Conservation (phyloP, 2,329 filamentous ascomycete species). For the Pseudogymnoascus sp. region DNA sequence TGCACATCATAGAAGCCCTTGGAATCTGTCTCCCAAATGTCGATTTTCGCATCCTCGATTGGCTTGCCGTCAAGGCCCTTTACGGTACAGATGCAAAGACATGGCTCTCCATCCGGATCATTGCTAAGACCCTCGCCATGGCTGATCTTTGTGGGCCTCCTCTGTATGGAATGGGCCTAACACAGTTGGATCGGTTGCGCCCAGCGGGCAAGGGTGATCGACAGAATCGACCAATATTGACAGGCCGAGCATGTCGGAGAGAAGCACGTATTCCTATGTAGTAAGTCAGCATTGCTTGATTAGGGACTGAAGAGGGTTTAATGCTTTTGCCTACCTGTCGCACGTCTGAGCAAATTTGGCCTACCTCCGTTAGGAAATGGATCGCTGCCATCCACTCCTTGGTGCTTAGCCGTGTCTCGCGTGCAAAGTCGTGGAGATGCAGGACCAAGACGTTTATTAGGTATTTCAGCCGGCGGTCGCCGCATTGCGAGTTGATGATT, state of each 20-base stretch:
- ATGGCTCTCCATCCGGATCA: conserved; percentile 60
- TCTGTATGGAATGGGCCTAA: conserved; percentile 79
- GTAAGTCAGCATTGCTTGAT: too few species aligned
- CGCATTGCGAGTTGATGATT: conserved; percentile 63
- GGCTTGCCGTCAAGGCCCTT: conserved; percentile 56
- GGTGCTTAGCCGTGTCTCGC: conserved; percentile 68
- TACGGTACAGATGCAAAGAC: conserved; percentile 65
- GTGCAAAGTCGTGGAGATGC: conserved; percentile 74
- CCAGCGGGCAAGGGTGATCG: conserved; percentile 69
- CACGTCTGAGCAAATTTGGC: conserved; percentile 65
- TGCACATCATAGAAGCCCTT: conserved; percentile 77
- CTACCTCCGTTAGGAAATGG: conserved; percentile 62
- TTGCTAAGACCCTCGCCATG: conserved; percentile 57
- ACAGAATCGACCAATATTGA: conserved; percentile 75
- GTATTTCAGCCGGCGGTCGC: conserved; percentile 59
- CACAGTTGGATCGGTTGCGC: conserved; percentile 68
- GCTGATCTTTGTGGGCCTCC: conserved; percentile 50
- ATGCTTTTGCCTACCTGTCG: conserved; percentile 44
- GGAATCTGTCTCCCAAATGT: conserved; percentile 80
- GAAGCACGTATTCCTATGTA: conserved; percentile 65
- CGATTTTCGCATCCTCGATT: conserved; percentile 59
- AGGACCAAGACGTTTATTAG: conserved; percentile 65
- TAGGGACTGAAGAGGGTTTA: too few species aligned
- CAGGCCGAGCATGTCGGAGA: conserved; percentile 71
- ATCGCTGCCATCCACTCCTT: conserved; percentile 72